Evolutionary conservation across 768 basidiomycete species (phyloP).

Genomic region (Suillus sp.): DNA sequence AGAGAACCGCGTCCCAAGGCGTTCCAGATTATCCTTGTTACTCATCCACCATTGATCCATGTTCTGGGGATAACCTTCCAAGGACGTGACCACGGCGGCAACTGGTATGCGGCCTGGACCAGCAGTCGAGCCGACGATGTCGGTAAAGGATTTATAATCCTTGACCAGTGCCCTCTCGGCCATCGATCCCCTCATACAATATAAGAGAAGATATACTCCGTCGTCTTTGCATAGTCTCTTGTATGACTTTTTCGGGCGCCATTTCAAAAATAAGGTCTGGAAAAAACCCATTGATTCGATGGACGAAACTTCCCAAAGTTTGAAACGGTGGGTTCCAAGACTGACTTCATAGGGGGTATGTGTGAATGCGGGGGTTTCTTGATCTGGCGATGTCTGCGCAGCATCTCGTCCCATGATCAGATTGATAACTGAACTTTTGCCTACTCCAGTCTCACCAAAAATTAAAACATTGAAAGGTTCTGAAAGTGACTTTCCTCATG

Average conservation of each 20-base stretch:
- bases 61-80: slow-evolving; percentile 35
- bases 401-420: not conserved
- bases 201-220: slow-evolving; percentile 33
- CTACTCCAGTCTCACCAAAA: not conserved
- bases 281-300: slow-evolving; percentile 25
- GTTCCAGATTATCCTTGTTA: slow-evolving; percentile 25
- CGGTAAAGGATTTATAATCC: slow-evolving; percentile 29
- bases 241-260: slow-evolving; percentile 27
- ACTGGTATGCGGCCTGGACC: slow-evolving; percentile 37
- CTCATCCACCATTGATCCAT: slow-evolving; percentile 41
- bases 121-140: not conserved
- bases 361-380: not conserved
- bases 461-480: not conserved
- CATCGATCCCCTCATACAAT: slow-evolving; percentile 34
- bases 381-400: not conserved
- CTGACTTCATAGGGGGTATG: not conserved
- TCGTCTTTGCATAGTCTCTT: slow-evolving; percentile 25
- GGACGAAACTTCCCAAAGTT: not conserved
- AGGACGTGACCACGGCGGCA: slow-evolving; percentile 41
- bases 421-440: not conserved
- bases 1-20: slow-evolving; percentile 29
- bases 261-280: slow-evolving; percentile 15
- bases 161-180: slow-evolving; percentile 28
- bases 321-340: not conserved
- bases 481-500: too few species aligned